Conservation (phyloP, 306 rosid genomes). For the Calophaca sinica region DNA sequence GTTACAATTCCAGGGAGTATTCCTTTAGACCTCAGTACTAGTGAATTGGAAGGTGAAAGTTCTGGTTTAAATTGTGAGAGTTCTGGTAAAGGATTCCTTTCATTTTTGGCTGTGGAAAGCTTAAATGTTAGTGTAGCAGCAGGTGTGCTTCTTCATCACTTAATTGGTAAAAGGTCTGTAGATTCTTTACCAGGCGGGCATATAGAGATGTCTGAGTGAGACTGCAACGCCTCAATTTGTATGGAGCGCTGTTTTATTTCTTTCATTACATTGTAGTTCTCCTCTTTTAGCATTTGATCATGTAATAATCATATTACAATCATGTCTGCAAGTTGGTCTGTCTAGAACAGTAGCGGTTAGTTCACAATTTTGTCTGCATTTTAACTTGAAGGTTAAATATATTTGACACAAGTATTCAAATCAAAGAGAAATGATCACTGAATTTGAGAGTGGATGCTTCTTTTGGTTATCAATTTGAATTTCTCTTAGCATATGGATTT, state of each 20-base stretch:
- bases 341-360: too few species aligned
- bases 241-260: constrained; percentile 26
- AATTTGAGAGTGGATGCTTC: background rate
- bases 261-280: constrained; percentile 18
- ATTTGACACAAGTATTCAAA: constrained; percentile 2
- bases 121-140: constrained; percentile 97
- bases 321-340: background rate
- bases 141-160: constrained; percentile 96
- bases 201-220: constrained; percentile 50
- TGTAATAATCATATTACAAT: background rate
- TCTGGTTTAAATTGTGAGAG: constrained; percentile 44
- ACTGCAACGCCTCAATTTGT: constrained; percentile 24
- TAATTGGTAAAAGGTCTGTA: constrained; percentile 60
- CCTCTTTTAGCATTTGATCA: constrained; percentile 19
- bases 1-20: constrained; percentile 75
- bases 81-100: constrained; percentile 69
- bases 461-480: constrained; percentile 24
- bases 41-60: constrained; percentile 59
- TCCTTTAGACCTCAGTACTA: constrained; percentile 51
- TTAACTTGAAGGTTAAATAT: background rate
- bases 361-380: constrained; percentile 24
- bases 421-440: constrained; percentile 26
- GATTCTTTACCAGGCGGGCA: constrained; percentile 39
- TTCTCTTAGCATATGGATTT: constrained; percentile 22
- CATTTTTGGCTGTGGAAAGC: constrained; percentile 95